phyloP scores from a whole-genome alignment of 495 filamentous ascomycete genomes.

The Parachaetomium inaequale region DNA sequence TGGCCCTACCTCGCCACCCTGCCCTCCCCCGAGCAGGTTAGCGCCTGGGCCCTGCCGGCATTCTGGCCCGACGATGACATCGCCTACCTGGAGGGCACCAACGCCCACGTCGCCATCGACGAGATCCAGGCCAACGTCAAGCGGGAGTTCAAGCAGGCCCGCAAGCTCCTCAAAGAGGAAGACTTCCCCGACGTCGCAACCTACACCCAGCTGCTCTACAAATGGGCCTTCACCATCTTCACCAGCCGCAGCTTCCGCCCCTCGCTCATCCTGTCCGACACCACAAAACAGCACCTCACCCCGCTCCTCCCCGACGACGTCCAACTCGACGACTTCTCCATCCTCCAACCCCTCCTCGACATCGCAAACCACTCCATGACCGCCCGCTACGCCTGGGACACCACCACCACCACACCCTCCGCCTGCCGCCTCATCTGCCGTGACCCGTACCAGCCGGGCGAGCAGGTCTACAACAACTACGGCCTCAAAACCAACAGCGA shows the following conservation, averaged over 20 bases:
- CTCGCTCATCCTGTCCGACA: constrained; percentile 38
- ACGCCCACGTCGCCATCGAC: constrained; percentile 43
- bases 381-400: constrained; percentile 43
- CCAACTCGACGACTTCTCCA: constrained; percentile 47
- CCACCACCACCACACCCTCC: constrained; percentile 23
- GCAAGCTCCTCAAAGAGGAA: constrained; percentile 37
- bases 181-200: constrained; percentile 28
- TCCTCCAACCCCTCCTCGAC: constrained; percentile 52
- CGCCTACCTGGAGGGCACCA: constrained; percentile 48
- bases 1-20: constrained; percentile 49
- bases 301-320: constrained; percentile 22
- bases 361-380: constrained; percentile 51
- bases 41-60: constrained; percentile 39
- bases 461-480: constrained; percentile 54
- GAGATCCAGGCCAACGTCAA: constrained; percentile 43
- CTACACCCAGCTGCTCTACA: constrained; percentile 45
- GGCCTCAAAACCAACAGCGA: constrained; percentile 52
- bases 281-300: constrained; percentile 11
- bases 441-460: constrained; percentile 30
- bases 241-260: constrained; percentile 53
- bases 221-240: constrained; percentile 55
- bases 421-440: constrained; percentile 33
- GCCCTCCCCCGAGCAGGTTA: constrained; percentile 45
- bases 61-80: constrained; percentile 47
- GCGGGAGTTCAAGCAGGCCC: constrained; percentile 44